Evolutionary conservation across 805 yeast genomes (phyloP).

Genomic region (Cephaloascus albidus): DNA sequence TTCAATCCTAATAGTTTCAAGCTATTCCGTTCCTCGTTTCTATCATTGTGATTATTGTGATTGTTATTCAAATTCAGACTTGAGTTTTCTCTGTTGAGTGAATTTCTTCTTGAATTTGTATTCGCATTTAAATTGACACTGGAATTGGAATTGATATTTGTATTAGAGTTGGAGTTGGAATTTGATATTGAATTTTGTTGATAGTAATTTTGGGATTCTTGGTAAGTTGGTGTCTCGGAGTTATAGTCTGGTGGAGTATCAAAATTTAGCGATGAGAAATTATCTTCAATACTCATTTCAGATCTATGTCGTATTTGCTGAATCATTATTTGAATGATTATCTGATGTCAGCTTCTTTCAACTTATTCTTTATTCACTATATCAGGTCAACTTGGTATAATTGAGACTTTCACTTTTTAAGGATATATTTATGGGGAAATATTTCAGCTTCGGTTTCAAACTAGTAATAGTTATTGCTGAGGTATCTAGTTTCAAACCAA

Average conservation of each 20-base stretch:
- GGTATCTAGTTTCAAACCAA: too few relatives aligned
- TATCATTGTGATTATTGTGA: conserved; percentile 14
- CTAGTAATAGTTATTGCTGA: too few relatives aligned
- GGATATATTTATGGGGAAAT: too few relatives aligned
- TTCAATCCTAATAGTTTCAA: conserved; percentile 59
- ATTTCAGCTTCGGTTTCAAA: too few relatives aligned
- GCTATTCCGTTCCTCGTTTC: conserved; percentile 14
- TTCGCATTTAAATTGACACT: conserved; percentile 1
- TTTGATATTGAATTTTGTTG: neutral
- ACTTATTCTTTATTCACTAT: too few relatives aligned
- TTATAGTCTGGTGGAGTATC: neutral
- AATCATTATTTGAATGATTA: too few relatives aligned
- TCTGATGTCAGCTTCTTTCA: too few relatives aligned
- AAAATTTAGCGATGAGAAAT: too few relatives aligned
- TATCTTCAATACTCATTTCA: too few relatives aligned
- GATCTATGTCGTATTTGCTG: too few relatives aligned
- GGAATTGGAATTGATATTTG: conserved; percentile 14
- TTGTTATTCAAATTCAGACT: conserved; percentile 5
- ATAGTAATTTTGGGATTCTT: neutral
- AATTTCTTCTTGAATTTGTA: neutral
- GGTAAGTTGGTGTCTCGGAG: neutral
- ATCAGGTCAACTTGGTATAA: too few relatives aligned
- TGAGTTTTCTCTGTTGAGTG: neutral
- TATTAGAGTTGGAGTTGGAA: conserved; percentile 4
- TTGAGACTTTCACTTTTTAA: too few relatives aligned